phyloP scores from a whole-genome alignment of 2,329 filamentous ascomycete genomes.

The Emmonsiellopsis sp. region DNA sequence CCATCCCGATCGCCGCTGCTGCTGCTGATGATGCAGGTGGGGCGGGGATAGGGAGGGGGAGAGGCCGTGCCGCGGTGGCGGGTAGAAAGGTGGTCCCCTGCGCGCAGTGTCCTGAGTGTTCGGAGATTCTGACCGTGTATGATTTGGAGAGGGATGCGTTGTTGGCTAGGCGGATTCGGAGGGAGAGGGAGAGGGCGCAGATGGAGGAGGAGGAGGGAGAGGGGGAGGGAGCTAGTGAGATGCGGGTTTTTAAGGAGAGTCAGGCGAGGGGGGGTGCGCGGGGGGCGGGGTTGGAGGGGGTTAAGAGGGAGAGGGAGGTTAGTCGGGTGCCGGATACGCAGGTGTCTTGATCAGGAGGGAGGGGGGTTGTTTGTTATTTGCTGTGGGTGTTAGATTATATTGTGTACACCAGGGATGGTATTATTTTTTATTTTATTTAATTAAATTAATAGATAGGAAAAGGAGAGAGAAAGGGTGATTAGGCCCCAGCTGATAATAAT shows the following conservation, averaged over 20 bases:
- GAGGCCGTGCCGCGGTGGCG: slow-evolving; percentile 2
- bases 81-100: slow-evolving; percentile 15
- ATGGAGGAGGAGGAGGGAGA: slow-evolving; percentile 21
- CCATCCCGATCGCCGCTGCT: slow-evolving; percentile 14
- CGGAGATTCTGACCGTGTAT: slow-evolving; percentile 22
- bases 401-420: too few species aligned
- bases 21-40: slow-evolving; percentile 6
- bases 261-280: slow-evolving; percentile 1
- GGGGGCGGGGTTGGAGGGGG: not conserved
- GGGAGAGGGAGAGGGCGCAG: slow-evolving; percentile 16
- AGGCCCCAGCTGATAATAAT: too few species aligned
- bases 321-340: slow-evolving; percentile 7
- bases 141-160: slow-evolving; percentile 33
- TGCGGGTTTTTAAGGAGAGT: not conserved
- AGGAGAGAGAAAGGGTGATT: too few species aligned
- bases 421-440: too few species aligned
- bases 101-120: slow-evolving; percentile 35
- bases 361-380: not conserved
- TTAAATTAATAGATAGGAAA: too few species aligned
- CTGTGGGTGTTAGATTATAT: not conserved
- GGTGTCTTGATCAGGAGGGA: not conserved
- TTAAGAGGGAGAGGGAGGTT: slow-evolving; percentile 1
- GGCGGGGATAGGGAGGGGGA: too few species aligned
- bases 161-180: slow-evolving; percentile 28
- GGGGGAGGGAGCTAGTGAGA: slow-evolving; percentile 17